phyloP scores from a whole-genome alignment of 2,329 filamentous ascomycete genomes.

The Pestalotiopsis sp. region DNA sequence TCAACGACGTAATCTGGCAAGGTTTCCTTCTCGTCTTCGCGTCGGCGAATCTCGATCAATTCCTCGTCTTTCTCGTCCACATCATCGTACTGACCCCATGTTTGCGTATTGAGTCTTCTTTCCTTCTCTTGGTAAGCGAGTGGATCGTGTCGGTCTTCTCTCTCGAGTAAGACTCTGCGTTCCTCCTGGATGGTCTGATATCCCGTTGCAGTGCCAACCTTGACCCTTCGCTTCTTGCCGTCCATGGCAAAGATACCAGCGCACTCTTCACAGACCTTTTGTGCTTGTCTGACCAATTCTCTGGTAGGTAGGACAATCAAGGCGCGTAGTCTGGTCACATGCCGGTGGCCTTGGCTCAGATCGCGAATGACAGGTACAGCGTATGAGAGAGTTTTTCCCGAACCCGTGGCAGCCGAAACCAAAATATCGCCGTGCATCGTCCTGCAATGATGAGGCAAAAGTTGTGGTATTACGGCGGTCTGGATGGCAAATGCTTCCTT shows the following conservation, averaged over 20 bases:
- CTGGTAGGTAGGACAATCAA: conserved; percentile 89
- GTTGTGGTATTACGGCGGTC: conserved; percentile 76
- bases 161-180: conserved; percentile 47
- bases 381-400: conserved; percentile 93
- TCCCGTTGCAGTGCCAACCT: conserved; percentile 81
- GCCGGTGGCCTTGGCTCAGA: conserved; percentile 60
- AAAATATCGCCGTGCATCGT: conserved; percentile 76
- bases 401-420: conserved; percentile 91
- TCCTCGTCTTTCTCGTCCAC: conserved; percentile 37
- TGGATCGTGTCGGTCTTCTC: conserved; percentile 65
- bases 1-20: conserved; percentile 66
- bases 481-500: conserved; percentile 78
- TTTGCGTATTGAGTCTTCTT: conserved; percentile 49
- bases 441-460: conserved; percentile 65
- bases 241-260: conserved; percentile 61
- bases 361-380: conserved; percentile 82
- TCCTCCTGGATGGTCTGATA: conserved; percentile 74
- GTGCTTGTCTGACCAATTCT: conserved; percentile 86
- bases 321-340: conserved; percentile 70
- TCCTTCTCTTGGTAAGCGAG: conserved; percentile 47
- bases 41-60: conserved; percentile 27
- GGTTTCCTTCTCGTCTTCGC: conserved; percentile 30
- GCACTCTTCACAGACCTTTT: conserved; percentile 77
- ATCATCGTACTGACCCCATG: conserved; percentile 33
- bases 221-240: conserved; percentile 64